A percentile compares a stretch with the other conserved stretches of the same genome.
phyloP scores from a whole-genome alignment of 2,329 filamentous ascomycete species.

The Arthrinium puccinioides region DNA sequence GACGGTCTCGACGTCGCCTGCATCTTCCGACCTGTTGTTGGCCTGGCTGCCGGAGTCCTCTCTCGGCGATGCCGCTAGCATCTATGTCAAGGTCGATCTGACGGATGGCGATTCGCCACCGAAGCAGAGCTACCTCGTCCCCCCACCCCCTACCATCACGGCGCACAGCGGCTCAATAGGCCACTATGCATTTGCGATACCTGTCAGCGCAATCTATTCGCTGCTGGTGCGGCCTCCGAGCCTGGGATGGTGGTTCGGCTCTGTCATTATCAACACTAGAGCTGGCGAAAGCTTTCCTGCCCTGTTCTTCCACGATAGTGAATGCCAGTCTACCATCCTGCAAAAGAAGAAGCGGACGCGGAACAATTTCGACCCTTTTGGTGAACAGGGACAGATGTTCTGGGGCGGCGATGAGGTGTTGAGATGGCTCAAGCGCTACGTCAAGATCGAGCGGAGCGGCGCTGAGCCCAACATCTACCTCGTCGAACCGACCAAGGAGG shows the following conservation, averaged over 20 bases:
- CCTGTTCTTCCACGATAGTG: conserved; percentile 94
- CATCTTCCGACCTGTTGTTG: conserved; percentile 70
- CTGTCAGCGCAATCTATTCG: conserved; percentile 84
- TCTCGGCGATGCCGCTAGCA: conserved; percentile 76
- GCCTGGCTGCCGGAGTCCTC: conserved; percentile 91
- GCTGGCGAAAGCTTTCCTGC: conserved; percentile 91
- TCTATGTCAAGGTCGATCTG: conserved; percentile 94
- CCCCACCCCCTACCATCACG: conserved; percentile 80
- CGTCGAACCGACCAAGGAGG: conserved; percentile 79
- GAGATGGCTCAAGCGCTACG: conserved; percentile 81
- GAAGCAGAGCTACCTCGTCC: conserved; percentile 82
- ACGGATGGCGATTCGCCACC: conserved; percentile 74
- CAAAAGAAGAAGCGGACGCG: conserved; percentile 82
- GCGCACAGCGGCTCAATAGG: conserved; percentile 64
- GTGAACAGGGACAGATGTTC: conserved; percentile 78
- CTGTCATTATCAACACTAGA: conserved; percentile 84
- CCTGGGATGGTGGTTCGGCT: conserved; percentile 97
- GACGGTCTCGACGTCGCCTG: conserved; percentile 30
- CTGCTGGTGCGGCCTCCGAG: conserved; percentile 86
- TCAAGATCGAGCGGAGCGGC: conserved; percentile 72
- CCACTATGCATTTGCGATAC: conserved; percentile 85
- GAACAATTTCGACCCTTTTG: conserved; percentile 87
- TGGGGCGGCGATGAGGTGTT: conserved; percentile 97
- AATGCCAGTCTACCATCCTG: conserved; percentile 90
- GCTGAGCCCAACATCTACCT: conserved; percentile 89